Evolutionary conservation across 140 eudicot genomes (phyloP).

Genomic region (Bidens hawaiensis): DNA sequence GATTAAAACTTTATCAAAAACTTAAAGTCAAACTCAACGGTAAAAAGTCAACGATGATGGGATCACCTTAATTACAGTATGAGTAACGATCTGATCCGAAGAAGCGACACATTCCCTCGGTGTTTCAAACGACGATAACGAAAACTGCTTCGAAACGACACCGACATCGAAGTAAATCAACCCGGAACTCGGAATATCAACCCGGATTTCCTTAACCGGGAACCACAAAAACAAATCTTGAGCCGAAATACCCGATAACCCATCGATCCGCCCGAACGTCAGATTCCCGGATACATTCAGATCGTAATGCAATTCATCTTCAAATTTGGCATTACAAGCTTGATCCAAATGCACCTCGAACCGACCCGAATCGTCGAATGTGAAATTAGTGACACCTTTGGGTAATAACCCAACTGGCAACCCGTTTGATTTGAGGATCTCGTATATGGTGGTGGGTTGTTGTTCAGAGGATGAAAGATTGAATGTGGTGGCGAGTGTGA

Average conservation of each 20-base stretch:
- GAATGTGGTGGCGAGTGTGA: slow-evolving; percentile 11
- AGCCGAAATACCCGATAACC: no score
- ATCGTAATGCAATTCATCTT: no score
- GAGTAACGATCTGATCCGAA: slow-evolving; percentile 25
- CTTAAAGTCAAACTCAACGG: background rate
- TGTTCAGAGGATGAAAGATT: no score
- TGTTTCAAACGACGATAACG: slow-evolving; percentile 72
- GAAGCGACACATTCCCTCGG: slow-evolving; percentile 78
- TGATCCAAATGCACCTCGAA: no score
- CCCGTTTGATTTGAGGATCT: slow-evolving; percentile 41
- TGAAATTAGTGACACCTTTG: slow-evolving; percentile 63
- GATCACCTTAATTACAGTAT: slow-evolving; percentile 32
- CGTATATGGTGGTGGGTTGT: slow-evolving; percentile 46
- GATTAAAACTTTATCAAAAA: slow-evolving; percentile 5
- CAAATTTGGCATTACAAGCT: no score
- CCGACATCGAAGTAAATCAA: no score
- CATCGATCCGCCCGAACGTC: slow-evolving; percentile 57
- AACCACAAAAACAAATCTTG: no score
- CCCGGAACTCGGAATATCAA: no score
- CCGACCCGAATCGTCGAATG: slow-evolving; percentile 40
- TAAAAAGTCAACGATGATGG: slow-evolving; percentile 10
- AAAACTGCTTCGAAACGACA: slow-evolving; percentile 76
- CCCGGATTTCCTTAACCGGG: no score
- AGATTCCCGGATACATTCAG: slow-evolving; percentile 53
- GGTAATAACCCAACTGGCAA: slow-evolving; percentile 77